Base-by-base conservation (phyloP, 345 rosid species). In the Euphorbia peplus region DNA sequence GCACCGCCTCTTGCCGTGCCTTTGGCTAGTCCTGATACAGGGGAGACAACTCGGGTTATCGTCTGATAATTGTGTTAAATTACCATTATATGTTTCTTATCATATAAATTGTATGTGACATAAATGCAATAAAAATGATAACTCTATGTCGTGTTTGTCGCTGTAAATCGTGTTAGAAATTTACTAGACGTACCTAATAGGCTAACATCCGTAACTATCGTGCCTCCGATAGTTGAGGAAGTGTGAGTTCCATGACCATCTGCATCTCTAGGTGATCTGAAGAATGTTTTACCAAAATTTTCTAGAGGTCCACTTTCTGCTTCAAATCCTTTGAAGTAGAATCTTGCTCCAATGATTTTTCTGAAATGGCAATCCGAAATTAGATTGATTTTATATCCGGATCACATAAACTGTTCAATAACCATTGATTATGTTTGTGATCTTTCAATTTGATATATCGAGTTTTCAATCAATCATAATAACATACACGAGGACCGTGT, bases 1-100 rank as follows among this genome's bases (percentile, higher is more conserved):
- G 85, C 84, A 50, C 86, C 81, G 3, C 83, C 88, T 66, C 81
- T 64, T 30, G 88, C 82, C 53, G 65, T 80, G 28, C 90, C 88
- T 35, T 52, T n/a, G 56, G 79, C 86, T 60, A 86, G 70, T 19
- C 90, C 86, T 8, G 55, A 71, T 48, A 83, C 37, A 32, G 4
- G 4, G 37, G 37, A 3, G 37, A 6, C 37, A 32, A 32, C 6
- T 32, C 37, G 37, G 37, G 37, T 32, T 32, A 32, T 32, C 37
- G 6, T 32, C 3, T 32, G 3, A 6, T 32, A 32, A 32, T 32
- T 32, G 37, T 32, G 6, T 32, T 32, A 32, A 2, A 32, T 32
- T 32, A n/a, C n/a, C 37, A 2, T 32, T 32, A 32, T 32, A 6
- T 32, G 37, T 32, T 32, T 2, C 37, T 2, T 32, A 32, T 6